A percentile compares a stretch with the other conserved stretches of the same genome.
Conservation (phyloP, 306 rosid species). For the Quercus glauca region DNA sequence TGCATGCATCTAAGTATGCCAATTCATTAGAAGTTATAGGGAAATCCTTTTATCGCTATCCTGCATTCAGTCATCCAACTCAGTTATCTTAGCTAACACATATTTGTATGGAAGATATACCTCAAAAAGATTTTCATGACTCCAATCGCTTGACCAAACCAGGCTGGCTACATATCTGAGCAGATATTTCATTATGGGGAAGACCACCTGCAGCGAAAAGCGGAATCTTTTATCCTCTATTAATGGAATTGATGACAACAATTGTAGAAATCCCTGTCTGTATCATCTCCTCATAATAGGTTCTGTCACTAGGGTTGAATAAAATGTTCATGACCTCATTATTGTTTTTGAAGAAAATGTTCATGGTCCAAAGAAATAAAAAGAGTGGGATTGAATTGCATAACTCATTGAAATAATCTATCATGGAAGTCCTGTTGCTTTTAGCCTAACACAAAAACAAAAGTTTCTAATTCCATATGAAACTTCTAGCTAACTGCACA, state of each 20-base stretch:
- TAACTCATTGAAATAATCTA: no score
- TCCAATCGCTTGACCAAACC: slow-evolving; percentile 95
- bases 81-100: slow-evolving; percentile 4
- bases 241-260: slow-evolving; percentile 98
- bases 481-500: no score
- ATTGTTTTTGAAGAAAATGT: neutral
- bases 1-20: neutral
- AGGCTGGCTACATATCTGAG: slow-evolving; percentile 79
- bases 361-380: no score
- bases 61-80: neutral
- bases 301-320: no score
- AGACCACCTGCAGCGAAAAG: slow-evolving; percentile 98
- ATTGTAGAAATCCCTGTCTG: slow-evolving; percentile 34
- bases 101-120: slow-evolving; percentile 34
- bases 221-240: slow-evolving; percentile 97
- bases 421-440: no score
- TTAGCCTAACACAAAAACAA: no score
- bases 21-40: neutral
- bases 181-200: slow-evolving; percentile 47
- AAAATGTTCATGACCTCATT: neutral
- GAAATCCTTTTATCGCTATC: neutral
- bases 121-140: slow-evolving; percentile 84
- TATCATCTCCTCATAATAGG: no score
- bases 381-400: no score
- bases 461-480: no score